Evolutionary conservation across 129 eudicot species (phyloP).

Genomic region (Helichrysum umbraculigerum): DNA sequence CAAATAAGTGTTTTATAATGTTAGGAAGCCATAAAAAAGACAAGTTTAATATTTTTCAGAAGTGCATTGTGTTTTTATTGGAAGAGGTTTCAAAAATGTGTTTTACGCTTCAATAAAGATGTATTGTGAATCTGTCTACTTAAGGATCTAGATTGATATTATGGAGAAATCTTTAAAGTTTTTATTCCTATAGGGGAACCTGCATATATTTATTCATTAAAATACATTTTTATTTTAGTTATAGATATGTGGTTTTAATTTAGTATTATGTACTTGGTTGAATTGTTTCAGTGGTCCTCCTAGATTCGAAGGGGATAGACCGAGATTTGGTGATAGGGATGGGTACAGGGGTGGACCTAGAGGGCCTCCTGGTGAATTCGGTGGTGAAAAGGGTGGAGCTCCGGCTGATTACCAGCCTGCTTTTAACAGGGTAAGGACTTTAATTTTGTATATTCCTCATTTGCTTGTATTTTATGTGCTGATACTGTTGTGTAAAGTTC

Average conservation of each 20-base stretch:
- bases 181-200: too few species aligned
- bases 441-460: not conserved
- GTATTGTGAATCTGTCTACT: not conserved
- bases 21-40: not conserved
- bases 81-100: not conserved
- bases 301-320: conserved; percentile 76
- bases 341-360: conserved; percentile 89
- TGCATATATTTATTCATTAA: too few species aligned
- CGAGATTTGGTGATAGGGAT: conserved; percentile 84
- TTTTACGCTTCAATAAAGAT: too few species aligned
- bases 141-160: not conserved
- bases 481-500: not conserved
- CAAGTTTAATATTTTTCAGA: not conserved
- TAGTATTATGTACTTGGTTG: not conserved
- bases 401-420: conserved; percentile 93
- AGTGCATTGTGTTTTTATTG: not conserved
- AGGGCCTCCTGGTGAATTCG: conserved; percentile 85
- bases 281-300: conserved; percentile 71
- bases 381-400: conserved; percentile 92
- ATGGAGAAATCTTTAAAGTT: not conserved
- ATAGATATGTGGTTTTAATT: not conserved
- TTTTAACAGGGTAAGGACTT: conserved; percentile 61
- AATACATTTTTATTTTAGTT: not conserved
- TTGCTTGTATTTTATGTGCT: not conserved
- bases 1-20: not conserved